A percentile compares a stretch with the other conserved stretches of the same genome.
Evolutionary conservation across 495 filamentous ascomycete species (phyloP).

Genomic region (Aspergillus asperescens): DNA sequence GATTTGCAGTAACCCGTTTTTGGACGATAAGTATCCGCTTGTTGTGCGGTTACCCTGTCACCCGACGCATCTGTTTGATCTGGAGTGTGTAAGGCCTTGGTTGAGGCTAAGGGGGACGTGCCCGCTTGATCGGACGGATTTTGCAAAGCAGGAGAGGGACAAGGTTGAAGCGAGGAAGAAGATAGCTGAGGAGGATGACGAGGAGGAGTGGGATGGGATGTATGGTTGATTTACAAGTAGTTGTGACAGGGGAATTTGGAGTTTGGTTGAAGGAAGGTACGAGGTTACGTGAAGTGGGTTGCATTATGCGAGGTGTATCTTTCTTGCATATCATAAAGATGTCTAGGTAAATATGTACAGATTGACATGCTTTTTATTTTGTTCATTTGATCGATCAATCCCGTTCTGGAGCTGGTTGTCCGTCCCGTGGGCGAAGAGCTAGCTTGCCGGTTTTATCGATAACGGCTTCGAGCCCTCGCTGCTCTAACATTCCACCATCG

Average conservation of each 20-base stretch:
- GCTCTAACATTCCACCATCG: conserved; percentile 45
- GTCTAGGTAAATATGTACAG: background rate
- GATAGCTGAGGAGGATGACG: conserved; percentile 56
- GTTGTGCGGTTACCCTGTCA: conserved; percentile 87
- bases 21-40: conserved; percentile 73
- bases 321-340: background rate
- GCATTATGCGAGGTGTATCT: background rate
- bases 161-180: conserved; percentile 49
- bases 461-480: conserved; percentile 49
- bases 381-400: background rate
- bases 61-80: conserved; percentile 74
- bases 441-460: conserved; percentile 50
- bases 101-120: conserved; percentile 81
- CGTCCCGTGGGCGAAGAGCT: conserved; percentile 34
- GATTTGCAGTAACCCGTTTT: conserved; percentile 77
- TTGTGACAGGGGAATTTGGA: background rate
- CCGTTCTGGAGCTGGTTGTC: conserved; percentile 5
- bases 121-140: conserved; percentile 75
- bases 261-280: background rate
- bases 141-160: conserved; percentile 67
- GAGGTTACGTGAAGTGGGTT: background rate
- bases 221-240: conserved; percentile 55
- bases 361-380: background rate
- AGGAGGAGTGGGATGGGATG: conserved; percentile 68
- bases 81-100: conserved; percentile 95